Evolutionary conservation across 2,329 filamentous ascomycete species (phyloP), one percentile per base, ranked within the genome.

Genomic region (Trichophyton schoenleinii): DNA sequence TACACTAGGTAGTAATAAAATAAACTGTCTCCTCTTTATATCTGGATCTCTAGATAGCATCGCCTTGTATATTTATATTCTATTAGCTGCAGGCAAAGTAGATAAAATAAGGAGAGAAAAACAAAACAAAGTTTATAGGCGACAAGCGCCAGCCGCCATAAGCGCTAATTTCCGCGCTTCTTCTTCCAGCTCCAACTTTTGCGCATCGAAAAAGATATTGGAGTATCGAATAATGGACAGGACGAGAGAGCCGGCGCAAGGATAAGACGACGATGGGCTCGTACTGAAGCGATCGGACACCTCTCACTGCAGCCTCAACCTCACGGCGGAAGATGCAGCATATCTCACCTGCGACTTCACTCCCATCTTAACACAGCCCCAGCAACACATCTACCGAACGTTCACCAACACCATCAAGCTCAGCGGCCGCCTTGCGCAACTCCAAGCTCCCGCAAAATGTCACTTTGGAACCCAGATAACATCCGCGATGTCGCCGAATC

Each of bases 401-500:
- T 7, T 31, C 7, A 53, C 22, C 7, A 18, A 20, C 44, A 11
- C 44, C 44, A 11, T 2, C 18, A 31, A 52, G 46, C n/a, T 44
- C 6, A 44, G 41, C 15, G 1, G 6, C 15, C n/a, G 11, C 13
- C 13, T n/a, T 44, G 13, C 49, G n/a, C n/a, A 36, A 38, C n/a
- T 6, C 52, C n/a, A 38, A 55, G 15, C 25, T 36, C 52, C 52
- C 52, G 38, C 15, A 52, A 81, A 52, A 81, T 81, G 79, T 83
- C 84, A 44, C 85, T 96, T 67, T 97, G 94, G 94, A 97, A 96
- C 71, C 86, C 89, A 18, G 94, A 99, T 69, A 97, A 96, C 68
- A 89, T 99, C 68, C 87, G 86, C 68, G 94, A 99, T 73, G 91
- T 97, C 64, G 92, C 94, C 67, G 94, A 99, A 74, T 96, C 94